Evolutionary conservation across 2,329 filamentous ascomycete species (phyloP).

Genomic region (Aspergillus costaricaensis): DNA sequence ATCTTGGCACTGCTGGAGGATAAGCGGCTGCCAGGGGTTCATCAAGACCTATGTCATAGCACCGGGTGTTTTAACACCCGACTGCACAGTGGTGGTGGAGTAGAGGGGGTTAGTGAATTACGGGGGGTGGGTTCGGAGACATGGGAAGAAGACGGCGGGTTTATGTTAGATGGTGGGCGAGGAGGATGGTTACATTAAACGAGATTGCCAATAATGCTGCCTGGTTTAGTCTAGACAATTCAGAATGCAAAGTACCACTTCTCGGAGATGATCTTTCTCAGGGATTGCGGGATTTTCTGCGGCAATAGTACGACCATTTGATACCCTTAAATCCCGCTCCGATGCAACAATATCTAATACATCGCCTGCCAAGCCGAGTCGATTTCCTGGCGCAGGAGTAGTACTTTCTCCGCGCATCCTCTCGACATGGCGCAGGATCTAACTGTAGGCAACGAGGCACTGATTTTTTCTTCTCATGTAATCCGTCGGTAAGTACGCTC

Average conservation of each 20-base stretch:
- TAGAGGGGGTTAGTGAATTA: too few species aligned
- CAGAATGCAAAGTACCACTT: background rate
- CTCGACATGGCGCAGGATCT: background rate
- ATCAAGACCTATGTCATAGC: background rate
- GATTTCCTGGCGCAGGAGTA: background rate
- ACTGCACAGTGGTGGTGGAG: background rate
- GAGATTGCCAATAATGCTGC: constrained; percentile 5
- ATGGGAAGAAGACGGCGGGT: too few species aligned
- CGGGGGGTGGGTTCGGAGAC: too few species aligned
- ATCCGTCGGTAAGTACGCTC: background rate
- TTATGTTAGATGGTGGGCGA: too few species aligned
- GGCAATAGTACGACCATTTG: background rate
- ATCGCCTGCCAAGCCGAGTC: background rate
- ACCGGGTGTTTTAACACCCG: background rate
- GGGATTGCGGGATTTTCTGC: background rate
- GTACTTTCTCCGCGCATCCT: too few species aligned
- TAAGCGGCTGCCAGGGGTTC: background rate
- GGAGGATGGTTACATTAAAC: background rate
- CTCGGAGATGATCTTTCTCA: background rate
- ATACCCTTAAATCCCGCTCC: background rate
- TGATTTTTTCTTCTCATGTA: background rate
- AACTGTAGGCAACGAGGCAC: background rate
- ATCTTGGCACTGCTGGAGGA: constrained; percentile 23
- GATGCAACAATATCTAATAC: background rate
- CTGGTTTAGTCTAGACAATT: background rate